Percentiles rank a stretch among this genome's conserved stretches.
Conservation (phyloP, 2,329 filamentous ascomycete genomes). For the Cytospora mali region DNA sequence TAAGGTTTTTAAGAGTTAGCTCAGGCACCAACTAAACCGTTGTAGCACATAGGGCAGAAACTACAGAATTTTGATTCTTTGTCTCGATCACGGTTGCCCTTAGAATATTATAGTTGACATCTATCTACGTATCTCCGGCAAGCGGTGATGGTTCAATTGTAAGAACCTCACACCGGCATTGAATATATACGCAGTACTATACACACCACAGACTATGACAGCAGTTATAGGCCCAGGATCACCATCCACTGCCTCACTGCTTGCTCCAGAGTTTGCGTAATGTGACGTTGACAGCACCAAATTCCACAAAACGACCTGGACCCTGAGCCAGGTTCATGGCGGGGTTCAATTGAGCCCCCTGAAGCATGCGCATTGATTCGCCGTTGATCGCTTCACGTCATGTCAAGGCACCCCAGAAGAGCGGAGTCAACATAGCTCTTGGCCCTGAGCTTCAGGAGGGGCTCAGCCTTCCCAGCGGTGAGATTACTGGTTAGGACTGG, state of each 20-base stretch:
- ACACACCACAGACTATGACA: too few species aligned
- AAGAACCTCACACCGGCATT: too few species aligned
- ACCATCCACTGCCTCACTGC: too few species aligned
- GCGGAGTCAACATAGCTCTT: conserved; percentile 20
- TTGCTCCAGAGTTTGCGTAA: too few species aligned
- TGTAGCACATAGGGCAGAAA: neutral
- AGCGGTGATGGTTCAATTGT: too few species aligned
- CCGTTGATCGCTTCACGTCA: conserved; percentile 18
- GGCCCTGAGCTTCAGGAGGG: conserved; percentile 9
- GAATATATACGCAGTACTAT: too few species aligned
- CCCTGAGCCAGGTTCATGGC: neutral
- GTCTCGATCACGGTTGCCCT: too few species aligned
- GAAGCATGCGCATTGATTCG: conserved; percentile 13
- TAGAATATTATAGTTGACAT: too few species aligned
- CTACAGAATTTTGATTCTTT: neutral
- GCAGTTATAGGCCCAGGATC: too few species aligned
- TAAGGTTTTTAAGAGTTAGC: neutral
- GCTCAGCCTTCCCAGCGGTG: conserved; percentile 25
- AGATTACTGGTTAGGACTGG: neutral
- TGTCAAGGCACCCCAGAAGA: conserved; percentile 1
- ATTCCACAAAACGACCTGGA: neutral
- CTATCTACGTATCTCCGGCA: too few species aligned
- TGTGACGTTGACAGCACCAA: too few species aligned
- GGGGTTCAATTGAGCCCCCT: conserved; percentile 13
- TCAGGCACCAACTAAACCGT: too few species aligned